Evolutionary conservation across 2,329 filamentous ascomycete genomes (phyloP), one percentile per base, ranked within the genome.

Genomic region (Aspergillus sojae): DNA sequence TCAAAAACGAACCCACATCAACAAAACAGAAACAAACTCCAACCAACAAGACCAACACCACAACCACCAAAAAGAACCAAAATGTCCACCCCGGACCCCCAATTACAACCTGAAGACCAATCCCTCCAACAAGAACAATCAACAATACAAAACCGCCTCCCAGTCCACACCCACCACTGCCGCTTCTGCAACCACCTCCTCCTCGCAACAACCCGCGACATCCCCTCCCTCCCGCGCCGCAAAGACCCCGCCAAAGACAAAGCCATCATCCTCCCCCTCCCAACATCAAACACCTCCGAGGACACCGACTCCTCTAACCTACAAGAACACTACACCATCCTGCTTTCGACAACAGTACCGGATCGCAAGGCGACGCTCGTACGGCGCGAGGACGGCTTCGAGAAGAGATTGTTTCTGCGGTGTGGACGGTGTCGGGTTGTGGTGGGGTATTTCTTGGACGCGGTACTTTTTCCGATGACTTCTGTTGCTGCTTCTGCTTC

Each of bases 121-220:
- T 41, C 39, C 39, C 41, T 45, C 5, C 43, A 65, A 60, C 43
- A 62, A 61, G 50, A 60, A 60, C 16, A 21, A 23, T 32, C 28
- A 52, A 46, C 43, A 46, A 23, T 16, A 46, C 21, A 11, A 21
- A 28, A 28, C 52, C 23, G 26, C 45, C 71, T 77, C 58, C 74
- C 72, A 67, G 70, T 85, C 57, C 82, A 80, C 70, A 83, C 85
- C 21, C 86, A 87, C 74, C 87, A 84, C 73, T 91, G 89, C 81
- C 75, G 76, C 53, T 83, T 89, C 73, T 91, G 89, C 82, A 86
- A 82, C 53, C 84, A 88, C 69, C 84, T 91, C 66, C 79, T 91
- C 60, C 82, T 91, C 66, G 84, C 87, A 26, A 88, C 82, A 52
- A 86, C 85, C 0, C 83, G 85, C 43, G 74, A 81, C 2, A 78